Base-by-base conservation (phyloP, 345 rosid species). In the Ailanthus altissimus region DNA sequence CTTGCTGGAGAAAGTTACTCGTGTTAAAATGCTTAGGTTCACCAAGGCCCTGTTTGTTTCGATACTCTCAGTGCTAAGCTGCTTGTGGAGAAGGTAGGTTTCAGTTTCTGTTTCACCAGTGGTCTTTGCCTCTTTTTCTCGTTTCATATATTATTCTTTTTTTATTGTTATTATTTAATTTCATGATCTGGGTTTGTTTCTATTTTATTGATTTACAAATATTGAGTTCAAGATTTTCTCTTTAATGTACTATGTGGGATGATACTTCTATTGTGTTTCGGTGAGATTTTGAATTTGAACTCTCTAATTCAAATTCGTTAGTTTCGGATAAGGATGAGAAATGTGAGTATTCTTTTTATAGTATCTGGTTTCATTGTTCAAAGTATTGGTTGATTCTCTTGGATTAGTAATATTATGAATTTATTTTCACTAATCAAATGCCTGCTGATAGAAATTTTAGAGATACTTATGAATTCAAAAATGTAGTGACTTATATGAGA, bases 41-140 rank as follows among this genome's bases (percentile, higher is more conserved):
- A 90, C 84, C 98, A 89, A 60, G 97, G 96, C 21, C 99, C 99
- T 0, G 96, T 96, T 71, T 95, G 98, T 79, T 95, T 89, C 84
- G 98, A 95, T 90, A 97, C 92, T 80, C 95, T 95, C 77, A 92
- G 96, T 71, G 98, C 98, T 77, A 88, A 84, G 86, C 93, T n/a
- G n/a, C n/a, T 95, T 56, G 87, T 95, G 56, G 91, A 93, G 76
- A 85, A 82, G 79, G 91, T 96, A 67, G 96, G 91, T 26, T 95
- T 95, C 73, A 84, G 57, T 70, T 95, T 77, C 83, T 88, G 93
- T 75, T 87, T 95, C 86, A 88, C 99, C 50, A 84, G 94, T 77
- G 96, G 99, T 93, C 83, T 73, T 64, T 26, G 18, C 16, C 11
- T 23, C 32, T 70, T 3, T 50, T 0, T 21, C n/a, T 20, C 26